phyloP scores from a whole-genome alignment of 2,329 filamentous ascomycete genomes.

The Cercospora canescens region DNA sequence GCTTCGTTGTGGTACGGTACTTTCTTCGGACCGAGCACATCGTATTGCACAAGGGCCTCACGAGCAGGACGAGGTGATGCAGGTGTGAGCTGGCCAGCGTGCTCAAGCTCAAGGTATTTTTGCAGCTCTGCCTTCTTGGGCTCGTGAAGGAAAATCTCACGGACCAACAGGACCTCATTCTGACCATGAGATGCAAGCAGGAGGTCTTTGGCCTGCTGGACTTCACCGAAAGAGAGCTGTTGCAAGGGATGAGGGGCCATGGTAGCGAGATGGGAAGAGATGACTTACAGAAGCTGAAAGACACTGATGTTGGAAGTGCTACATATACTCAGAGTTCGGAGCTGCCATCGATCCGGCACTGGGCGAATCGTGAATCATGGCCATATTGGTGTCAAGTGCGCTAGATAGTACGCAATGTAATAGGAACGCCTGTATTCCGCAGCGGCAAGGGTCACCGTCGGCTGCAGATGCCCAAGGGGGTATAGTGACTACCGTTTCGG shows the following conservation, averaged over 20 bases:
- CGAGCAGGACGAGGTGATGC: constrained; percentile 38
- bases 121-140: constrained; percentile 32
- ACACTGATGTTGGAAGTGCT: background rate
- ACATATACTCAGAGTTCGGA: background rate
- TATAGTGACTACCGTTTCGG: background rate
- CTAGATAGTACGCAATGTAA: constrained; percentile 1
- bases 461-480: background rate
- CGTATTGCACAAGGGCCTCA: constrained; percentile 57
- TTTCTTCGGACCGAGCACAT: constrained; percentile 54
- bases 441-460: background rate
- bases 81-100: constrained; percentile 26
- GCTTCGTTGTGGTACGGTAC: constrained; percentile 57
- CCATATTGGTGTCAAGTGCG: background rate
- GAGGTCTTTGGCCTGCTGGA: constrained; percentile 25
- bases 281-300: background rate
- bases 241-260: constrained; percentile 24
- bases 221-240: constrained; percentile 27
- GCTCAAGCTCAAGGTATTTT: constrained; percentile 32
- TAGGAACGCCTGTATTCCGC: background rate
- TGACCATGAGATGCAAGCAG: constrained; percentile 25
- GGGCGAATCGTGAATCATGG: background rate
- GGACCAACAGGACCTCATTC: constrained; percentile 28
- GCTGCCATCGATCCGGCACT: background rate
- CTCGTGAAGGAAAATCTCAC: constrained; percentile 35
- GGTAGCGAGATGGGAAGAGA: background rate